Evolutionary conservation across 73 alveolate species (phyloP).

Genomic region (Paramecium sexaurelia): DNA sequence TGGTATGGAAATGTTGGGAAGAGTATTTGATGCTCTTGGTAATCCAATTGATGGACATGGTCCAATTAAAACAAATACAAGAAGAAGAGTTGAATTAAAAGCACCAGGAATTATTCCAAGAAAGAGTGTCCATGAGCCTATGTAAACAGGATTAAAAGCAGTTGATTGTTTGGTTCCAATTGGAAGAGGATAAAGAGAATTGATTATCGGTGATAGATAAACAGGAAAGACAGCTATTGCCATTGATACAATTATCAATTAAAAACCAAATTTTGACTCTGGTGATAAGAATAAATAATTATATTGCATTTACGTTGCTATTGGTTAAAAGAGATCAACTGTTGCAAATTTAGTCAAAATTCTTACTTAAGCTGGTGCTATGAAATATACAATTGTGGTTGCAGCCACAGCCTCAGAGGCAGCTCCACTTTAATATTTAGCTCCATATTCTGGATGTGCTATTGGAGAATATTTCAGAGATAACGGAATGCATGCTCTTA

Average conservation of each 20-base stretch:
- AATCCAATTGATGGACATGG: slow-evolving; percentile 96
- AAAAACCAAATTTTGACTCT: slow-evolving; percentile 80
- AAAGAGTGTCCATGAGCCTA: slow-evolving; percentile 97
- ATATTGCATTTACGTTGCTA: slow-evolving; percentile 98
- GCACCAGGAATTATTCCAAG: slow-evolving; percentile 99
- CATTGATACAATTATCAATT: slow-evolving; percentile 94
- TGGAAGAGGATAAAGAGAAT: slow-evolving; percentile 98
- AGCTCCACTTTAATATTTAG: slow-evolving; percentile 89
- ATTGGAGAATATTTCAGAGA: slow-evolving; percentile 98
- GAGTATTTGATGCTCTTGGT: slow-evolving; percentile 88
- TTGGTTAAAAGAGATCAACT: slow-evolving; percentile 98
- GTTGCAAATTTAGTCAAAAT: slow-evolving; percentile 93
- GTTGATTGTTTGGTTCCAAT: slow-evolving; percentile 96
- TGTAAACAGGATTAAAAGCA: slow-evolving; percentile 93
- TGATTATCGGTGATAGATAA: slow-evolving; percentile 97
- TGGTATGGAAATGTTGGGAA: slow-evolving; percentile 94
- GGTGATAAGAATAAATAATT: slow-evolving; percentile 83
- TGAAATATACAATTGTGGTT: slow-evolving; percentile 93
- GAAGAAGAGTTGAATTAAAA: slow-evolving; percentile 91
- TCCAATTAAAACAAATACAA: slow-evolving; percentile 81
- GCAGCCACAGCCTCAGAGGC: slow-evolving; percentile 99
- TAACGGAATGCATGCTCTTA: slow-evolving; percentile 96
- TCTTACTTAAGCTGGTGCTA: slow-evolving; percentile 81
- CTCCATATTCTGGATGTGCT: slow-evolving; percentile 99
- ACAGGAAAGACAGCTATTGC: slow-evolving; percentile 99